Conservation (phyloP, 2,329 filamentous ascomycete species). For the Huntiella abstrusa region DNA sequence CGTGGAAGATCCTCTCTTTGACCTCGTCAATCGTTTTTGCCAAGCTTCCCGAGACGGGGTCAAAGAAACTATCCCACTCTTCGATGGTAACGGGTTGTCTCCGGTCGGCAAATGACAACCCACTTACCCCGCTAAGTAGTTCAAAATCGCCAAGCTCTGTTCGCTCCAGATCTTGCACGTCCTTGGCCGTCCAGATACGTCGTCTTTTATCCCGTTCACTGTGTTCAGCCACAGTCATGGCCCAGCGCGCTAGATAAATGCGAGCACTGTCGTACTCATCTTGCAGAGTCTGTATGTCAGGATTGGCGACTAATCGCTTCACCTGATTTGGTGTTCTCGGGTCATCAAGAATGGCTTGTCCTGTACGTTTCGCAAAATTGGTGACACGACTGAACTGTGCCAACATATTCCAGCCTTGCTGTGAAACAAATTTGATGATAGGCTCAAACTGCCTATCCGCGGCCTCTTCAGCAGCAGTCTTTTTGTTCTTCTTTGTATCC, state of each 20-base stretch:
- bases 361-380: conserved; percentile 80
- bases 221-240: conserved; percentile 96
- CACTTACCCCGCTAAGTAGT: conserved; percentile 62
- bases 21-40: conserved; percentile 75
- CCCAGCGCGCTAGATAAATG: conserved; percentile 88
- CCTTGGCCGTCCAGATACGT: conserved; percentile 80
- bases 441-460: conserved; percentile 56
- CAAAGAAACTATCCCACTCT: conserved; percentile 89
- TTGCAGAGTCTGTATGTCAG: conserved; percentile 84
- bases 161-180: conserved; percentile 84
- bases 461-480: conserved; percentile 14
- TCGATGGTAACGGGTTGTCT: conserved; percentile 58
- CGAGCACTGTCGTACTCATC: conserved; percentile 95
- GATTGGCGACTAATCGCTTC: conserved; percentile 65
- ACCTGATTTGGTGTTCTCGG: conserved; percentile 81
- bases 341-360: conserved; percentile 81
- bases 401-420: conserved; percentile 88
- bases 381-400: conserved; percentile 96
- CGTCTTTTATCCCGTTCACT: conserved; percentile 73
- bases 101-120: conserved; percentile 55
- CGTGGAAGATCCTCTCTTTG: conserved; percentile 94
- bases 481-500: conserved; percentile 17
- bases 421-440: conserved; percentile 80
- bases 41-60: conserved; percentile 52
- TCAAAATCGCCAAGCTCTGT: conserved; percentile 94